Base-by-base conservation (phyloP, 192 early-diverging fungal genomes). In the Backusella psychrophila region DNA sequence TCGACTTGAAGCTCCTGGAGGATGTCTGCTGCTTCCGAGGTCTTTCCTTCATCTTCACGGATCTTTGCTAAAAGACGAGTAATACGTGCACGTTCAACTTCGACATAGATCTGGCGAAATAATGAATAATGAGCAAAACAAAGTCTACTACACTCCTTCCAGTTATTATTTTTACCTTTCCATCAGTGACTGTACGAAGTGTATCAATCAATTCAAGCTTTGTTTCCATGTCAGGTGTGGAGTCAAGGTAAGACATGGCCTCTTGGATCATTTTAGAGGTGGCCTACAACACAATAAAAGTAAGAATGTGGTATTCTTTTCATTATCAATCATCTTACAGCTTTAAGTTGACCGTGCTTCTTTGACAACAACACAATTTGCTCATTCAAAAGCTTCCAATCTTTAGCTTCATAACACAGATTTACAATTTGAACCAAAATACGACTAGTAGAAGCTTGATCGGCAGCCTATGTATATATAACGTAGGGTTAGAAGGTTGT, bases 1-100 rank as follows among this genome's bases (percentile, higher is more conserved):
- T 99, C 98, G 12, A 98, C 96, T 85, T 98, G 97, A 67, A 99
- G 84, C 77, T 98, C 96, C 84, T 99, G 97, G 77, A 99, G 84
- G 78, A 96, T 94, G 71, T 98, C 96, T 34, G 94, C 95, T 5
- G 98, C 98, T 78, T 96, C 95, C 38, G 79, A 90, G 41, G 96
- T 89, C 53, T 97, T 92, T 5, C 96, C 97, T 78, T 98, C 93
- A 21, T 91, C 85, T 84, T 98, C 98, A 67, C 91, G 90, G 68
- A 99, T 96, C 72, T 91, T 94, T 23, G 95, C 90, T 59, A 98
- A 86, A 74, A 93, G 94, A 29, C 94, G 88, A 11, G 98, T 98
- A 78, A 99, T 84, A 8, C 98, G 91, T 9, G 98, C 98, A 19
- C 97, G 91, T 81, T 98, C 96, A 3, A 98, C 96, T 85, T 99